Evolutionary conservation across 2,329 filamentous ascomycete species (phyloP).

Genomic region (Davidsoniella neocaledoniae): DNA sequence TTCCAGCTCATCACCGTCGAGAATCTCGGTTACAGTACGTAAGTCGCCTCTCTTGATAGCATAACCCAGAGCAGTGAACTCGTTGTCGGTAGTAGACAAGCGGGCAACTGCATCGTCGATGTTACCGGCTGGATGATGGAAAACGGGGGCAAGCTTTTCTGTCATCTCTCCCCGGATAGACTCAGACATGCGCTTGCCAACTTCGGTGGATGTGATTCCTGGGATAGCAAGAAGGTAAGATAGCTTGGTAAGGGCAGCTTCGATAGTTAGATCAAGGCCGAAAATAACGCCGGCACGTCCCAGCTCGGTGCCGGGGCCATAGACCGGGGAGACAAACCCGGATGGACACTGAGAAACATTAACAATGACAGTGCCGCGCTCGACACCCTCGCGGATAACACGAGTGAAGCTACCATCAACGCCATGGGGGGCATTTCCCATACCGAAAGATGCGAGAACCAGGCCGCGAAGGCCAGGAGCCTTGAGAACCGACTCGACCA

Average conservation of each 20-base stretch:
- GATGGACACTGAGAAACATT: conserved; percentile 82
- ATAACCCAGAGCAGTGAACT: conserved; percentile 65
- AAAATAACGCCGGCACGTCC: conserved; percentile 76
- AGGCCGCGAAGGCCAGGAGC: conserved; percentile 64
- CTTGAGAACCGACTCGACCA: conserved; percentile 71
- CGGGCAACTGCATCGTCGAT: conserved; percentile 26
- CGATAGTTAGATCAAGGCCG: conserved; percentile 74
- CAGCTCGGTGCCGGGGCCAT: conserved; percentile 60
- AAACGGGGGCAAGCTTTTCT: conserved; percentile 53
- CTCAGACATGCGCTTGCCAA: conserved; percentile 53
- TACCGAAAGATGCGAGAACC: conserved; percentile 82
- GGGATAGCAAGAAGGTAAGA: conserved; percentile 65
- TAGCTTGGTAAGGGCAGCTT: conserved; percentile 81
- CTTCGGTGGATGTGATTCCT: conserved; percentile 43
- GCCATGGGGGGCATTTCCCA: conserved; percentile 77
- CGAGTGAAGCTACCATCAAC: conserved; percentile 63
- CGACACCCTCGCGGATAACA: conserved; percentile 60
- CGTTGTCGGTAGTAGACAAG: conserved; percentile 36
- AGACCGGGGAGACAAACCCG: conserved; percentile 62
- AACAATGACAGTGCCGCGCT: conserved; percentile 68
- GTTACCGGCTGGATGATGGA: conserved; percentile 52
- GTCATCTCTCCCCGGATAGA: conserved; percentile 77
- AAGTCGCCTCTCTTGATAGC: conserved; percentile 59
- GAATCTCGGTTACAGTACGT: conserved; percentile 45
- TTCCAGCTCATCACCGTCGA: conserved; percentile 46